Conservation (phyloP, 345 rosid species). For the Ricinus communis region DNA sequence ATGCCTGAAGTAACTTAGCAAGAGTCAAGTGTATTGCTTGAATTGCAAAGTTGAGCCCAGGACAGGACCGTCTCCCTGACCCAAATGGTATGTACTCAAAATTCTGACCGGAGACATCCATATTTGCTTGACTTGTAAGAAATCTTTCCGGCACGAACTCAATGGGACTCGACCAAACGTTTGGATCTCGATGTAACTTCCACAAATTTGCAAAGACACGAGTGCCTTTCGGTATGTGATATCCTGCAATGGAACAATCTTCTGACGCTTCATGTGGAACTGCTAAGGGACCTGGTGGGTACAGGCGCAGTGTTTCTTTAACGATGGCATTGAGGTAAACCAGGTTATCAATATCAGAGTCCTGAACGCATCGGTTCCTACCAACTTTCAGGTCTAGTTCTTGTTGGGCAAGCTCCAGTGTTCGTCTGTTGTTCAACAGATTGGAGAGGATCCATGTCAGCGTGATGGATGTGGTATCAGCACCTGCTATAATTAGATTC, state of each 20-base stretch:
- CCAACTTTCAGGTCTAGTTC: constrained; percentile 38
- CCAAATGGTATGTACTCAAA: constrained; percentile 36
- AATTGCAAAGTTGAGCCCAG: constrained; percentile 33
- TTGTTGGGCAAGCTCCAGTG: constrained; percentile 36
- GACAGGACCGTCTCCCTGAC: constrained; percentile 32
- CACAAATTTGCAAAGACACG: constrained; percentile 20
- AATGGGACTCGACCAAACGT: constrained; percentile 24
- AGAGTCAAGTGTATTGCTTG: constrained; percentile 25
- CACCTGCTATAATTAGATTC: constrained; percentile 54
- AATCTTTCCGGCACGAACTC: constrained; percentile 35
- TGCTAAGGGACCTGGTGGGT: constrained; percentile 22
- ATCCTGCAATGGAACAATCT: constrained; percentile 8
- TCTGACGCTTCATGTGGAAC: constrained; percentile 19
- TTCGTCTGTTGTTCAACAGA: constrained; percentile 35
- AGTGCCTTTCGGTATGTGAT: constrained; percentile 21
- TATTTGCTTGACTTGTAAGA: neutral
- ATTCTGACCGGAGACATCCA: constrained; percentile 25
- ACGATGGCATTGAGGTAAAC: constrained; percentile 30
- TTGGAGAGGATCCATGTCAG: constrained; percentile 46
- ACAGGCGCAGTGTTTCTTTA: constrained; percentile 25
- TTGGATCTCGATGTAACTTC: constrained; percentile 30
- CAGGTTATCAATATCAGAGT: constrained; percentile 40
- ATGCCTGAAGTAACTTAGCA: constrained; percentile 26
- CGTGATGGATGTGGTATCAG: constrained; percentile 40
- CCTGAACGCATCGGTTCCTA: constrained; percentile 33